These are phyloP conservation scores for Yamagishiella unicocca DNA, from an alignment of 139 green algal genomes.

Conservation along the genomic window DNA sequence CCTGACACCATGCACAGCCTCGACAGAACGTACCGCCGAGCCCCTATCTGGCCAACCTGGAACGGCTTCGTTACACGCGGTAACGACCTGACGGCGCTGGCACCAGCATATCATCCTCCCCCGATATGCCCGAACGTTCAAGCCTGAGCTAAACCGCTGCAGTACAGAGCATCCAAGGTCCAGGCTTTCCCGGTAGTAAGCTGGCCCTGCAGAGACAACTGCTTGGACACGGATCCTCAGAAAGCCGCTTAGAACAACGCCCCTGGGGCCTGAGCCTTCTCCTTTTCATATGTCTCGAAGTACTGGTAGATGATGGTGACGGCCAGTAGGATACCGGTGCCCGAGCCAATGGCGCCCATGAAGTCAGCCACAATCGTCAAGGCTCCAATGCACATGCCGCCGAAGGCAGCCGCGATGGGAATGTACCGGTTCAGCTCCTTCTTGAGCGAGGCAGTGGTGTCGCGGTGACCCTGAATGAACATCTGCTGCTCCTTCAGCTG, in stretches of 20 bases:
- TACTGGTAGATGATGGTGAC: conserved; percentile 99
- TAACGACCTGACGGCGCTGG: too few relatives aligned
- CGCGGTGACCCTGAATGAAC: conserved; percentile 93
- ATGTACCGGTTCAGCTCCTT: conserved; percentile 97
- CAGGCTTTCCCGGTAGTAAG: too few relatives aligned
- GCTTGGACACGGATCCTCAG: too few relatives aligned
- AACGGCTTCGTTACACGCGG: too few relatives aligned
- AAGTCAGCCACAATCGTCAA: conserved; percentile 99
- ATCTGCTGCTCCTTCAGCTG: conserved; percentile 98
- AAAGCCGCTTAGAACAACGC: conserved; percentile 64
- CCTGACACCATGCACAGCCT: too few relatives aligned
- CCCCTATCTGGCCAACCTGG: too few relatives aligned
- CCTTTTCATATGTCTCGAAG: conserved; percentile 92
- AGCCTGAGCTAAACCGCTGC: too few relatives aligned
- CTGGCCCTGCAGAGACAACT: too few relatives aligned
- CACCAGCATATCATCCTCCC: too few relatives aligned
- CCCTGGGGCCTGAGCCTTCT: conserved; percentile 69
- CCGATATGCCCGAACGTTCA: too few relatives aligned
- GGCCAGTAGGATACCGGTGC: conserved; percentile 97
- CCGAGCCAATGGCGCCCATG: conserved; percentile 95
- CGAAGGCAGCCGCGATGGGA: conserved; percentile 91
- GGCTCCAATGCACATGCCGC: conserved; percentile 99
- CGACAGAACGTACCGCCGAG: too few relatives aligned
- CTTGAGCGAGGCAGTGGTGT: conserved; percentile 87
- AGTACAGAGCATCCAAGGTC: too few relatives aligned